Conservation (phyloP, 1,284 basidiomycete species). For the Ganoderma lingzhi region DNA sequence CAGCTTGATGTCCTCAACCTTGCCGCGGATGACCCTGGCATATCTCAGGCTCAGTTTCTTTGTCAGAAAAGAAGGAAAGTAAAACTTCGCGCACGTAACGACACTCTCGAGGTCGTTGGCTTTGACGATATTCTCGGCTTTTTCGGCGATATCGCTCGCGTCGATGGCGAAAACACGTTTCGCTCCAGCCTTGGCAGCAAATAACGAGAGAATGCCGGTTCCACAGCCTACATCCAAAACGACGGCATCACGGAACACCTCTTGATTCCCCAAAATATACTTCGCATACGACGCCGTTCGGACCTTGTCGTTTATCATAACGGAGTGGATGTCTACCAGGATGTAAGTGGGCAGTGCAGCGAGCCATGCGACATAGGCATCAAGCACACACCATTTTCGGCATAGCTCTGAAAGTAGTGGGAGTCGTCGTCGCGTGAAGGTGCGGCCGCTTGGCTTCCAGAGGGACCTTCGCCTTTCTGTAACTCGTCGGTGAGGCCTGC, state of each 20-base stretch:
- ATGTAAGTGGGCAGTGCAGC: not conserved
- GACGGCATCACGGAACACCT: constrained; percentile 84
- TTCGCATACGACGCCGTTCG: constrained; percentile 93
- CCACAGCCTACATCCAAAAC: constrained; percentile 98
- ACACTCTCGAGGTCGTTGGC: constrained; percentile 81
- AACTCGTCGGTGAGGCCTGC: constrained; percentile 51
- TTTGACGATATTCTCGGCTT: constrained; percentile 84
- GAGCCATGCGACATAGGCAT: not conserved
- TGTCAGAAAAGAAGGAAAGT: not conserved
- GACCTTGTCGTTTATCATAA: constrained; percentile 90
- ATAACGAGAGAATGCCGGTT: constrained; percentile 92
- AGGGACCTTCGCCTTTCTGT: constrained; percentile 46
- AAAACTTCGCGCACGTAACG: constrained; percentile 68
- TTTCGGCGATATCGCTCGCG: constrained; percentile 87
- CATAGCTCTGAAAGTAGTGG: constrained; percentile 95
- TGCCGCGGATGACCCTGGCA: constrained; percentile 81
- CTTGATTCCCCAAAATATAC: constrained; percentile 89
- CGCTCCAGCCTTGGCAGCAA: constrained; percentile 93
- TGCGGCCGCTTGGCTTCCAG: constrained; percentile 37
- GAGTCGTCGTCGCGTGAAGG: constrained; percentile 82
- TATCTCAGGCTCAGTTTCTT: not conserved
- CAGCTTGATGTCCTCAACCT: constrained; percentile 85
- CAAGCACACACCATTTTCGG: constrained; percentile 76
- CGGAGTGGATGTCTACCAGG: constrained; percentile 73
- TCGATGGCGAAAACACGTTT: constrained; percentile 95